These are phyloP conservation scores for Podila epicladia DNA, from an alignment of 192 early-diverging fungal species.

Conservation along the genomic window DNA sequence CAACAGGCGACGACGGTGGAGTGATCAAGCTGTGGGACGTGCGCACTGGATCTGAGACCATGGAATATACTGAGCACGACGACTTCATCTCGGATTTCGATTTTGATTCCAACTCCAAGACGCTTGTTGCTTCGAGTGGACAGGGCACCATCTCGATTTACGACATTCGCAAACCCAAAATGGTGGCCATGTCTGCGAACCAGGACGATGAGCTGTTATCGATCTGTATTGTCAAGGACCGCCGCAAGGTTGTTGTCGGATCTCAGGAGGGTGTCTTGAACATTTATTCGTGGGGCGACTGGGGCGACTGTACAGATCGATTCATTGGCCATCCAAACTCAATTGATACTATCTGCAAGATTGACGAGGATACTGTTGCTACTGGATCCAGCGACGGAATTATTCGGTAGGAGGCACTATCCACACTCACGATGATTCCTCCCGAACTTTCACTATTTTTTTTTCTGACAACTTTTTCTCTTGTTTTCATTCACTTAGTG, in stretches of 20 bases:
- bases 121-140: conserved; percentile 82
- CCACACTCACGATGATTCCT: too few species aligned
- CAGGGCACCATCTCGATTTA: conserved; percentile 93
- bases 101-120: conserved; percentile 75
- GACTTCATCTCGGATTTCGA: conserved; percentile 94
- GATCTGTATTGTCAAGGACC: conserved; percentile 77
- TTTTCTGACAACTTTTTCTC: background rate
- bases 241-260: conserved; percentile 88
- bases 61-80: conserved; percentile 85
- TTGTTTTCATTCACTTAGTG: conserved; percentile 35
- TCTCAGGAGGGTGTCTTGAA: conserved; percentile 89
- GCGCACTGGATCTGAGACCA: conserved; percentile 76
- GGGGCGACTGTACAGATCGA: conserved; percentile 94
- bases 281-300: conserved; percentile 91
- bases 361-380: conserved; percentile 84
- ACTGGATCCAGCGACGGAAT: conserved; percentile 96
- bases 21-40: conserved; percentile 95
- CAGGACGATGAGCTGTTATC: conserved; percentile 97
- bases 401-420: conserved; percentile 57
- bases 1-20: conserved; percentile 94
- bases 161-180: conserved; percentile 89
- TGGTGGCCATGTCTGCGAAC: conserved; percentile 88
- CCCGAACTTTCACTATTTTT: too few species aligned
- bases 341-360: conserved; percentile 86
- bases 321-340: conserved; percentile 94